Percentiles rank a stretch among this genome's conserved stretches.
Conservation (phyloP, 164 flowering plant genomes). For the Piper betle region DNA sequence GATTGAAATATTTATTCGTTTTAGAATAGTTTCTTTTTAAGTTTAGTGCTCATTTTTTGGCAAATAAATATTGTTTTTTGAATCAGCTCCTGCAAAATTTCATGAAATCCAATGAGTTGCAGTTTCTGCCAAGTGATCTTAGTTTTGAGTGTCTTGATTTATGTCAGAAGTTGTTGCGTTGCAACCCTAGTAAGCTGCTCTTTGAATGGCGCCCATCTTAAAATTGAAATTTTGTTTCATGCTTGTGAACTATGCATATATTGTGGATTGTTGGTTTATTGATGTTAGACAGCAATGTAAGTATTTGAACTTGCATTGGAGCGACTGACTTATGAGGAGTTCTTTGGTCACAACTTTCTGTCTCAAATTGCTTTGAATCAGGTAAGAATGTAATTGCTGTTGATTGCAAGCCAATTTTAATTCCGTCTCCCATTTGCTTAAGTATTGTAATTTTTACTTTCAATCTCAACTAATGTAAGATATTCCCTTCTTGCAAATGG, state of each 20-base stretch:
- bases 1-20: neutral
- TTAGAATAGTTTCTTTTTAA: neutral
- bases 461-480: neutral
- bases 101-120: constrained; percentile 62
- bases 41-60: neutral
- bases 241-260: neutral
- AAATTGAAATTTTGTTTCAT: neutral
- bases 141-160: constrained; percentile 72
- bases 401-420: neutral
- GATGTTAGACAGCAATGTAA: neutral
- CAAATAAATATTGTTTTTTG: constrained; percentile 1
- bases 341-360: constrained; percentile 81
- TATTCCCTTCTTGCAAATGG: neutral
- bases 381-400: constrained; percentile 20
- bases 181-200: constrained; percentile 65
- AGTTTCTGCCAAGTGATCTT: constrained; percentile 60
- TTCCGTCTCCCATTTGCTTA: neutral
- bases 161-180: constrained; percentile 82
- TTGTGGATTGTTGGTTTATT: neutral
- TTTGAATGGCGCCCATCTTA: neutral
- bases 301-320: constrained; percentile 41
- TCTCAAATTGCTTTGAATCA: constrained; percentile 22
- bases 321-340: constrained; percentile 91
- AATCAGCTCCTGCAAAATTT: constrained; percentile 88
- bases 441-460: neutral